Conservation (phyloP, 208 protist genomes). For the Lotmaria passim region DNA sequence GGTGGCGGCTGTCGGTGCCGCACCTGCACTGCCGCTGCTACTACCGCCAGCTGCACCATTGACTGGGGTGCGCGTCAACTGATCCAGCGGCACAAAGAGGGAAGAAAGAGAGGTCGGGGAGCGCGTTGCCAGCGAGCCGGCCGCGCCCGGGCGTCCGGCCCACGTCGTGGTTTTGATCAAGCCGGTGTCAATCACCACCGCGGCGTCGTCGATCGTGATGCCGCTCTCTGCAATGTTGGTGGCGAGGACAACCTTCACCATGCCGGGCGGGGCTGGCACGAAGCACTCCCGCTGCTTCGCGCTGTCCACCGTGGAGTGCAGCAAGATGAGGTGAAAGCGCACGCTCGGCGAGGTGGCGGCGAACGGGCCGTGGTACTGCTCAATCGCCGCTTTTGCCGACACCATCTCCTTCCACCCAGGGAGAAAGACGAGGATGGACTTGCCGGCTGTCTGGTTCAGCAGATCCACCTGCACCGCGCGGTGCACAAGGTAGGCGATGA, state of each 20-base stretch:
- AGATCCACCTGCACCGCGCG: conserved; percentile 55
- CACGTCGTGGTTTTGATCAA: conserved; percentile 92
- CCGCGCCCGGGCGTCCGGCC: conserved; percentile 22
- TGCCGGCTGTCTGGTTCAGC: conserved; percentile 41
- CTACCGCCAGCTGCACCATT: too few relatives aligned
- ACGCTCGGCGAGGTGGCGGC: not conserved
- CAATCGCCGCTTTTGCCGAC: conserved; percentile 67
- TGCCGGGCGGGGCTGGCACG: conserved; percentile 67
- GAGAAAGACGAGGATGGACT: conserved; percentile 99
- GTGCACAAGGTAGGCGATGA: conserved; percentile 78
- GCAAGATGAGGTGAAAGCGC: conserved; percentile 78
- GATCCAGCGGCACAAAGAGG: conserved; percentile 7
- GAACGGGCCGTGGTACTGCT: conserved; percentile 32
- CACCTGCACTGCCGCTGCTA: too few relatives aligned
- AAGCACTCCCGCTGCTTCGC: conserved; percentile 92
- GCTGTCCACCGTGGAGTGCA: conserved; percentile 88
- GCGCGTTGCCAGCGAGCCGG: not conserved
- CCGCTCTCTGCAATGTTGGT: conserved; percentile 98
- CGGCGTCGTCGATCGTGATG: conserved; percentile 96
- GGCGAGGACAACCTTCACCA: conserved; percentile 94
- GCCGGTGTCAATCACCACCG: conserved; percentile 96
- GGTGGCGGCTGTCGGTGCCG: not conserved
- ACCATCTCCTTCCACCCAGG: conserved; percentile 98
- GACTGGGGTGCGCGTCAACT: not conserved
- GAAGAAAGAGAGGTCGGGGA: not conserved